Base-by-base conservation (phyloP, 192 early-diverging fungal species). In the Coemansia sp. region DNA sequence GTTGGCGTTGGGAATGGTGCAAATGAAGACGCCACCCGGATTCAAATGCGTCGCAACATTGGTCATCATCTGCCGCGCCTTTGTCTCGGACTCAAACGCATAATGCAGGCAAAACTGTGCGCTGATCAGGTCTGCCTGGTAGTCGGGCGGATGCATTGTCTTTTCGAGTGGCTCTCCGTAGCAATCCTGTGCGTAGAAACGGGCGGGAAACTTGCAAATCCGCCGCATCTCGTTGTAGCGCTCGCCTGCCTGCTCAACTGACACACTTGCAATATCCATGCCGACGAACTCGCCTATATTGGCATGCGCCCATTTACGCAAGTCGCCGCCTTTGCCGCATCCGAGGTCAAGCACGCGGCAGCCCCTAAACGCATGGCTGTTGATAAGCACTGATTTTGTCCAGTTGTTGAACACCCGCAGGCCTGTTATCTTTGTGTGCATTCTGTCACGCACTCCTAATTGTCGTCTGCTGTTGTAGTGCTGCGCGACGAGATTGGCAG, bases 21-120 rank as follows among this genome's bases (percentile, higher is more conserved):
- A 94, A 57, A 98, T 85, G 64, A 97, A 97, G 17, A 73, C 66
- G 2, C 95, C 97, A 22, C 91, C 94, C 13, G 79, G 60, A 6
- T 73, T 74, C 65, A 99, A 73, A 13, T 86, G 80, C 10, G 68
- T 61, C 0, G 89, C 76, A 8, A 96, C 88, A 65, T 95, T 96
- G 50, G 83, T 72, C 45, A 99, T 75, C 79, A 91, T 94, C 65
- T 85, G 85, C 7, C 89, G 77, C 0, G 88, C 94, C 67, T 90
- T 93, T 20, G 63, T 47, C 74, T 98, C 95, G 4, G 85, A 82
- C 59, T 94, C 91, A 64, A 96, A 98, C 0, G 93, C 89, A 74
- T 99, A 99, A 74, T 98, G 97, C 47, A 98, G 70, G 63, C 94
- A 96, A 70, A 99, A 99, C 65, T 99, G 97, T 72, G 91, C 89